These are phyloP conservation scores for Neophaeococcomyces aloes DNA, from an alignment of 2,329 filamentous ascomycete species.

Conservation along the genomic window DNA sequence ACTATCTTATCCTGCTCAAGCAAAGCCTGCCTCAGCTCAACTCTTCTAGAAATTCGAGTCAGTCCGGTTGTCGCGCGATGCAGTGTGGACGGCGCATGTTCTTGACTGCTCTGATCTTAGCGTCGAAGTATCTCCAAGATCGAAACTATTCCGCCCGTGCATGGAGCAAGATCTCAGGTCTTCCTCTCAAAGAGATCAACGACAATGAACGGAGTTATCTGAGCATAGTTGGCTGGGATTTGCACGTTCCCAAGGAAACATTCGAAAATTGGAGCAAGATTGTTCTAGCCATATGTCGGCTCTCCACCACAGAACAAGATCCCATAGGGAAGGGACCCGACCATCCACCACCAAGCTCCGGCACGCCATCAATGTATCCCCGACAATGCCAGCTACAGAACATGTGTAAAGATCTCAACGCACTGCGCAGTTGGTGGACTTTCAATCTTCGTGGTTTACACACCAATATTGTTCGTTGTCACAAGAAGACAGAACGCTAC, in stretches of 20 bases:
- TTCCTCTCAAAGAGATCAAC: slow-evolving; percentile 88
- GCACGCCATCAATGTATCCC: background rate
- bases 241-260: slow-evolving; percentile 79
- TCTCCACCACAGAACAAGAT: slow-evolving; percentile 13
- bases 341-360: slow-evolving; percentile 8
- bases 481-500: background rate
- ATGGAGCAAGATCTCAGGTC: slow-evolving; percentile 98
- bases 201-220: slow-evolving; percentile 92
- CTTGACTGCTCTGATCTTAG: slow-evolving; percentile 82
- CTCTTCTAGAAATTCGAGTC: slow-evolving; percentile 77
- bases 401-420: slow-evolving; percentile 2
- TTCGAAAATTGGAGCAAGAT: slow-evolving; percentile 94
- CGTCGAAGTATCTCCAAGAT: slow-evolving; percentile 96
- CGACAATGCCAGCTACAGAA: slow-evolving; percentile 1
- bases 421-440: slow-evolving; percentile 6
- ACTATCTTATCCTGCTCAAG: slow-evolving; percentile 92
- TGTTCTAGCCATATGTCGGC: slow-evolving; percentile 49
- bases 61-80: slow-evolving; percentile 61
- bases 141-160: slow-evolving; percentile 94
- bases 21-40: slow-evolving; percentile 72
- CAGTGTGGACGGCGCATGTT: slow-evolving; percentile 98
- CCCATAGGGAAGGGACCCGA: slow-evolving; percentile 8
- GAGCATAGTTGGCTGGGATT: slow-evolving; percentile 79
- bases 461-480: slow-evolving; percentile 1
- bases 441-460: background rate